Conservation (phyloP, 805 yeast species). For the Sporopachydermia lactativora region DNA sequence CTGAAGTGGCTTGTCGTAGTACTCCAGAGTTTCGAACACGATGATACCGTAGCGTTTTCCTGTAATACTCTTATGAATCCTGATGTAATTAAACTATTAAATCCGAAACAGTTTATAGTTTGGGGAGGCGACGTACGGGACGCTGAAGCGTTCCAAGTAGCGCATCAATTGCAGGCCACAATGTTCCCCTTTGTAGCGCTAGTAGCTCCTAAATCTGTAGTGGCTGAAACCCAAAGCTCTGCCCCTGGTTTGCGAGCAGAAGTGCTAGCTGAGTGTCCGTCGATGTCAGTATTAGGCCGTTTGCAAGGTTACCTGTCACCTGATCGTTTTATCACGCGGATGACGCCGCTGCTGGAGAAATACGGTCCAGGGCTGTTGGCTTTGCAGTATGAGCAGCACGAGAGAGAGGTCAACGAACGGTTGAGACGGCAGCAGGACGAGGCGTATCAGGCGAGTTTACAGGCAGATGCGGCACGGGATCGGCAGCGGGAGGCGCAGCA, state of each 20-base stretch:
- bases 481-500: constrained; percentile 22
- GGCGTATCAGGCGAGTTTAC: constrained; percentile 59
- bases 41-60: constrained; percentile 40
- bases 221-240: constrained; percentile 13
- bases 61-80: constrained; percentile 38
- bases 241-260: constrained; percentile 11
- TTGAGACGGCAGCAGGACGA: constrained; percentile 62
- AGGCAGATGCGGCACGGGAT: constrained; percentile 46
- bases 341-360: constrained; percentile 34
- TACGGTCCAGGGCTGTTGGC: constrained; percentile 47
- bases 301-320: constrained; percentile 42
- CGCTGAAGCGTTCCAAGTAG: constrained; percentile 74
- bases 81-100: constrained; percentile 31
- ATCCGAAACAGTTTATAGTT: constrained; percentile 38
- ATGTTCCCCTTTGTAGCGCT: constrained; percentile 75
- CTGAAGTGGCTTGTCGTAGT: constrained; percentile 63
- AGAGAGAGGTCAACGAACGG: constrained; percentile 37
- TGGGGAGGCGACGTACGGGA: constrained; percentile 87
- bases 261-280: constrained; percentile 25
- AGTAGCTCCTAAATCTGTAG: constrained; percentile 46
- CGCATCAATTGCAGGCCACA: constrained; percentile 57
- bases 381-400: constrained; percentile 49
- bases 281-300: constrained; percentile 45
- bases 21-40: constrained; percentile 60
- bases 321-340: constrained; percentile 27